phyloP scores from a whole-genome alignment of 495 filamentous ascomycete species.

The Aspergillus leporis region DNA sequence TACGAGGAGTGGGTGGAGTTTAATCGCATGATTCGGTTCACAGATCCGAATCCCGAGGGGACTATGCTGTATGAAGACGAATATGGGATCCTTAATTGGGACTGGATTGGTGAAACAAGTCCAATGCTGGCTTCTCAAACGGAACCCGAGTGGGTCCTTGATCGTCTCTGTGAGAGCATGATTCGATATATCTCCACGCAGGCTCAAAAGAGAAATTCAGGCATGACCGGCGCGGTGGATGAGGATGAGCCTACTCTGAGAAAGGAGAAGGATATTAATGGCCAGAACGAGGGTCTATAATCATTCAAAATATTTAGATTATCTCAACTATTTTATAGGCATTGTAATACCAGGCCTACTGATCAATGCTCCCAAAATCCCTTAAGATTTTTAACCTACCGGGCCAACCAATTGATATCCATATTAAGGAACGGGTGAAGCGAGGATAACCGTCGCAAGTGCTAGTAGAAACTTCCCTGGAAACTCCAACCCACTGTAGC shows the following conservation, averaged over 20 bases:
- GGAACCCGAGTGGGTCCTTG: slow-evolving; percentile 62
- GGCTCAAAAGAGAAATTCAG: slow-evolving; percentile 16
- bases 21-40: slow-evolving; percentile 61
- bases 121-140: slow-evolving; percentile 57
- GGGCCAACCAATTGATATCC: no score
- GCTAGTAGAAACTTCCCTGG: no score
- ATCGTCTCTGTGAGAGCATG: slow-evolving; percentile 60
- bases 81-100: slow-evolving; percentile 61
- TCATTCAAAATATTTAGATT: no score
- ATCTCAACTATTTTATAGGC: no score
- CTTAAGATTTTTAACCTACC: no score
- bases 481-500: no score
- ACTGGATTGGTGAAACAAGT: slow-evolving; percentile 66
- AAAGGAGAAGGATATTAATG: slow-evolving; percentile 30
- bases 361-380: no score
- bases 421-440: no score
- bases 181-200: slow-evolving; percentile 50
- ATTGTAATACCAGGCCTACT: no score
- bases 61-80: slow-evolving; percentile 51
- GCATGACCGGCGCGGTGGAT: not conserved
- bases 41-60: slow-evolving; percentile 28
- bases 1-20: slow-evolving; percentile 69
- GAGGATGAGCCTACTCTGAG: slow-evolving; percentile 26
- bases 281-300: not conserved
- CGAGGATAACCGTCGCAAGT: no score